These are phyloP conservation scores for Poronia punctata DNA, from an alignment of 495 filamentous ascomycete genomes.

Conservation along the genomic window DNA sequence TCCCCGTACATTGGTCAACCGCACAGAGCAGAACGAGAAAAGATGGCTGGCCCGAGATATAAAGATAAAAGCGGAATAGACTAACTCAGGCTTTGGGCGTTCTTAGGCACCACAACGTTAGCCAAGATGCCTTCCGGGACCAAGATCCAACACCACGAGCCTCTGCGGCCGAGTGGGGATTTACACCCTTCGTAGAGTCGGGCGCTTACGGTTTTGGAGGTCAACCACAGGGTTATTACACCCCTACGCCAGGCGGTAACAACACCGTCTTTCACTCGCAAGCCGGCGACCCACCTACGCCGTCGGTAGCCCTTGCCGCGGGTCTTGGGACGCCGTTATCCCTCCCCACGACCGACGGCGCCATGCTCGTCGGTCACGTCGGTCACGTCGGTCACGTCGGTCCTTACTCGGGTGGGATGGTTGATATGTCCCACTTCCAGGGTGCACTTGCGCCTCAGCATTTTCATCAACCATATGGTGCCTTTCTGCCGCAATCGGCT, in stretches of 20 bases:
- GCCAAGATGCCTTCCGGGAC: slow-evolving; percentile 57
- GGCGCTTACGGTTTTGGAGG: slow-evolving; percentile 69
- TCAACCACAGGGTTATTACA: slow-evolving; percentile 79
- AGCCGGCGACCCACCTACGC: slow-evolving; percentile 87
- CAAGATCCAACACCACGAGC: slow-evolving; percentile 72
- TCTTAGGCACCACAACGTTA: slow-evolving; percentile 30
- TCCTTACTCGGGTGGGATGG: too few relatives aligned
- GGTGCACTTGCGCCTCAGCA: slow-evolving; percentile 56
- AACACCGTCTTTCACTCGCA: slow-evolving; percentile 76
- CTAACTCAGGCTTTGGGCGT: background rate
- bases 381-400: too few relatives aligned
- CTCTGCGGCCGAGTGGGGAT: slow-evolving; percentile 69
- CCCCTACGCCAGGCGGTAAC: slow-evolving; percentile 78
- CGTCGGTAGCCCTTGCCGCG: slow-evolving; percentile 51
- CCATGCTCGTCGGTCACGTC: slow-evolving; percentile 46
- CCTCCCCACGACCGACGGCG: slow-evolving; percentile 58
- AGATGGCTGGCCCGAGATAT: background rate
- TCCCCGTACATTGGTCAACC: too few relatives aligned
- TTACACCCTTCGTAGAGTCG: slow-evolving; percentile 83
- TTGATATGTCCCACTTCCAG: slow-evolving; percentile 49
- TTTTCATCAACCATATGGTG: slow-evolving; percentile 62
- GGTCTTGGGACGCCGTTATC: slow-evolving; percentile 82
- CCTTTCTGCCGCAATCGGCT: slow-evolving; percentile 56
- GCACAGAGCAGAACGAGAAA: too few relatives aligned
- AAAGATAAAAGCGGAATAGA: background rate